Conservation (phyloP, 345 rosid species). For the Citrus trifoliata region DNA sequence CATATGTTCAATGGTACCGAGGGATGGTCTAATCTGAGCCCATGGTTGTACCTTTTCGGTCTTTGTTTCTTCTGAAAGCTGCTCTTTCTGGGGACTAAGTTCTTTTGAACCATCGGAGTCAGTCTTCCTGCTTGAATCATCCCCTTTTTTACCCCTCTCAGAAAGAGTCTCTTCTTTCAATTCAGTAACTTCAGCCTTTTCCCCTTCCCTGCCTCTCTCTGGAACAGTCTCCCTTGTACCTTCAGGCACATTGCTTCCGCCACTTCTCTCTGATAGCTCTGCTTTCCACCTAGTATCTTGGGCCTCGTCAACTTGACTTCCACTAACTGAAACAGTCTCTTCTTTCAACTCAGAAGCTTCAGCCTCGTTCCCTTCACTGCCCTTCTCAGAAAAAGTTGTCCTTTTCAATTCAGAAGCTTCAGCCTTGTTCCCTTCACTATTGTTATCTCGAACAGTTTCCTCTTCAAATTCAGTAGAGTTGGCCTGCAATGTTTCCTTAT, state of each 20-base stretch:
- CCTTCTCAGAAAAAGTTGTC: constrained; percentile 22
- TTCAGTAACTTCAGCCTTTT: constrained; percentile 1
- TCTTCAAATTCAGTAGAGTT: constrained; percentile 22
- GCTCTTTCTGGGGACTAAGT: constrained; percentile 24
- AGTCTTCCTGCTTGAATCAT: constrained; percentile 27
- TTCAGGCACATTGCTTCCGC: background rate
- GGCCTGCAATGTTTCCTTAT: constrained; percentile 18
- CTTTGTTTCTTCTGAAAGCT: constrained; percentile 40
- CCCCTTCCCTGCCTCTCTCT: constrained; percentile 10
- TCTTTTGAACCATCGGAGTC: constrained; percentile 31
- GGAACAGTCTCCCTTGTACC: constrained; percentile 1
- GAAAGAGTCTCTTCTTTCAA: constrained; percentile 7
- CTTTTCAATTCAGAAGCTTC: constrained; percentile 24
- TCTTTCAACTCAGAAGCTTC: constrained; percentile 1
- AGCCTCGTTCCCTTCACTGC: constrained; percentile 11
- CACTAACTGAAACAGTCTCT: background rate
- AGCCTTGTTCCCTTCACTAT: constrained; percentile 31
- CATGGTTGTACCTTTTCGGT: constrained; percentile 38
- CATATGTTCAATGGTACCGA: constrained; percentile 58
- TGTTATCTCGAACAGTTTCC: constrained; percentile 26
- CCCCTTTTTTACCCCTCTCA: constrained; percentile 15
- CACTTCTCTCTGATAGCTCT: background rate
- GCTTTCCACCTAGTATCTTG: background rate
- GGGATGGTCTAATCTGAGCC: constrained; percentile 64
- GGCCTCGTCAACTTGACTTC: background rate